Percentiles rank a stretch among this genome's conserved stretches.
These are phyloP conservation scores for Diaporthe sp. DNA, from an alignment of 2,329 filamentous ascomycete genomes.

Conservation along the genomic window DNA sequence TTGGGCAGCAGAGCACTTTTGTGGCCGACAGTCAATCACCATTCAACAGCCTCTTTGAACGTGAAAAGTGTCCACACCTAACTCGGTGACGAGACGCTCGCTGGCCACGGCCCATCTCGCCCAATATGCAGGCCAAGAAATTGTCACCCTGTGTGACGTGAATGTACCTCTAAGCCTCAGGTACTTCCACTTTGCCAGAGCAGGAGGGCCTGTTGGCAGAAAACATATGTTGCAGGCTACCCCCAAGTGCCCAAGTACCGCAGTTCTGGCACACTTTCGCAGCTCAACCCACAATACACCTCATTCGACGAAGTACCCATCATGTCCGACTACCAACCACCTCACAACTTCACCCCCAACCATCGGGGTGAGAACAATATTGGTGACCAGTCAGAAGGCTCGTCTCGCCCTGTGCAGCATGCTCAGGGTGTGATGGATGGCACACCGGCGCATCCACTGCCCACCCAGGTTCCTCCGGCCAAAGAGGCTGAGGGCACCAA, in stretches of 20 bases:
- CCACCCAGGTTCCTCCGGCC: too few species aligned
- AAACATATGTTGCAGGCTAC: neutral
- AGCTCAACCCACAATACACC: too few species aligned
- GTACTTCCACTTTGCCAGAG: neutral
- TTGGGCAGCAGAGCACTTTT: neutral
- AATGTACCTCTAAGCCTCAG: neutral
- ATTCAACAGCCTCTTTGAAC: neutral
- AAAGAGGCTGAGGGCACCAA: fast-evolving
- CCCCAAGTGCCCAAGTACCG: neutral
- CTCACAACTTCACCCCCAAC: neutral
- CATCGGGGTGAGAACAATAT: neutral
- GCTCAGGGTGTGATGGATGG: neutral
- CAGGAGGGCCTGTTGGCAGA: neutral
- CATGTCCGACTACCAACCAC: neutral
- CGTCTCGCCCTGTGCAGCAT: neutral
- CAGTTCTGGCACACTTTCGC: neutral
- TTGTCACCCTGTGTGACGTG: neutral
- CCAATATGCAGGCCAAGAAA: neutral
- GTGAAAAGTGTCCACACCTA: neutral
- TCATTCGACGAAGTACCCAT: neutral
- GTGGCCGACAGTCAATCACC: neutral
- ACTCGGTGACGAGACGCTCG: neutral
- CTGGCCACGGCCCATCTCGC: neutral
- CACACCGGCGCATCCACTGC: neutral
- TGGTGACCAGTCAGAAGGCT: neutral